phyloP scores from a whole-genome alignment of 805 yeast genomes.

The Brettanomyces sp. region DNA sequence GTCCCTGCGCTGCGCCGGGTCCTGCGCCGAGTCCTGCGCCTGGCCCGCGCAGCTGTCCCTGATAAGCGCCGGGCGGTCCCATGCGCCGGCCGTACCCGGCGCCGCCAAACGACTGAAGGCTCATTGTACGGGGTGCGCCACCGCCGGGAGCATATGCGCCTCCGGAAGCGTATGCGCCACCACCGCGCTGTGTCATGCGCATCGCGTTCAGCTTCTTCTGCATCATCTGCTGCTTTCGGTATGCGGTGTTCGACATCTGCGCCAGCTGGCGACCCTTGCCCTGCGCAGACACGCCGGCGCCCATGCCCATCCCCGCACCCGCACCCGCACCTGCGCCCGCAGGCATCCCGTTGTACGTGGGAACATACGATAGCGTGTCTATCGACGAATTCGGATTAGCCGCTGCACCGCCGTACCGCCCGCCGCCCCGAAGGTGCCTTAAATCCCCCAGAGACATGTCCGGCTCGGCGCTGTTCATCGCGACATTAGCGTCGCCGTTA shows the following conservation, averaged over 20 bases:
- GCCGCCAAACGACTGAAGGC: slow-evolving; percentile 13
- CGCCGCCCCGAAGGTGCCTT: slow-evolving; percentile 53
- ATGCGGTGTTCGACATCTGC: slow-evolving; percentile 43
- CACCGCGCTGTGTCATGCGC: slow-evolving; percentile 22
- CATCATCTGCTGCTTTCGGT: slow-evolving; percentile 60
- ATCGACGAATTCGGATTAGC: slow-evolving; percentile 24
- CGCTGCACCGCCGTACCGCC: slow-evolving; percentile 47
- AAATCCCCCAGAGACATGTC: slow-evolving; percentile 57
- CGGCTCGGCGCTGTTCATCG: slow-evolving; percentile 20
- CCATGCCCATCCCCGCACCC: too few relatives aligned
- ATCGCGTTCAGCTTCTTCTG: slow-evolving; percentile 48
- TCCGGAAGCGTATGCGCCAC: slow-evolving; percentile 24
- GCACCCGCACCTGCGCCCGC: too few relatives aligned
- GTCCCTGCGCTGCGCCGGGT: too few relatives aligned
- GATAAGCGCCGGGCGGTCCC: neutral
- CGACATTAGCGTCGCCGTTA: slow-evolving; percentile 21
- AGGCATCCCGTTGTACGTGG: slow-evolving; percentile 35
- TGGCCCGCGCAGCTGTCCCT: neutral
- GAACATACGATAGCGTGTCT: slow-evolving; percentile 61
- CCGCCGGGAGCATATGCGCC: too few relatives aligned
- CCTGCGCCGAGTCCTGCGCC: too few relatives aligned
- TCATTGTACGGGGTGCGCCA: slow-evolving; percentile 28
- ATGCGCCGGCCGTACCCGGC: slow-evolving; percentile 2
- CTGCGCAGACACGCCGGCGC: too few relatives aligned
- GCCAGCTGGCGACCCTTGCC: too few relatives aligned